phyloP scores from a whole-genome alignment of 495 filamentous ascomycete genomes.

The Xylaria curta region DNA sequence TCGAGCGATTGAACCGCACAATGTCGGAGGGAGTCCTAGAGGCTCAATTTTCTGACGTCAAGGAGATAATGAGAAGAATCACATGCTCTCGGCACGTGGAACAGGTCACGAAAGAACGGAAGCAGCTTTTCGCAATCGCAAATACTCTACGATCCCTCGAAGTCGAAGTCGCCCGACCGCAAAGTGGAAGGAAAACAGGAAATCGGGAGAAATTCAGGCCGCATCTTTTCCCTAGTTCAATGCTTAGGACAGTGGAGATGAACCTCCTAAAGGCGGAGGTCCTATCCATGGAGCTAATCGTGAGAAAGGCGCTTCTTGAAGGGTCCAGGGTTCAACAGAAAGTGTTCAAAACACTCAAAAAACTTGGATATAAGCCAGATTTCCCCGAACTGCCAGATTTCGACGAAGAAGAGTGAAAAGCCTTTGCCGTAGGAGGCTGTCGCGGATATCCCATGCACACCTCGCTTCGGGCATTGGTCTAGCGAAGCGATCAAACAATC shows the following conservation, averaged over 20 bases:
- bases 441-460: neutral
- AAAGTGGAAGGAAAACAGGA: no score
- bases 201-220: no score
- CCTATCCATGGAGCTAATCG: neutral
- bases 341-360: neutral
- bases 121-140: neutral
- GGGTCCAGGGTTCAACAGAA: neutral
- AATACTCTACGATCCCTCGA: neutral
- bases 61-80: neutral
- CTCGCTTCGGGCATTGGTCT: neutral
- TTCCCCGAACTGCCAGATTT: neutral
- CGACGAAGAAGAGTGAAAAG: neutral
- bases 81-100: neutral
- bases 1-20: neutral
- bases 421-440: neutral
- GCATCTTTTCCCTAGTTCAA: neutral
- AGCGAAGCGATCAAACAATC: neutral
- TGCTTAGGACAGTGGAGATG: neutral
- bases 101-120: neutral
- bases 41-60: neutral
- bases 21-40: neutral
- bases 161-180: no score
- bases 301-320: neutral
- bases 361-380: neutral
- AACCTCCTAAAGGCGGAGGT: neutral